These are phyloP conservation scores for Dactylellina sp. DNA, from an alignment of 2,329 filamentous ascomycete genomes.

Conservation along the genomic window DNA sequence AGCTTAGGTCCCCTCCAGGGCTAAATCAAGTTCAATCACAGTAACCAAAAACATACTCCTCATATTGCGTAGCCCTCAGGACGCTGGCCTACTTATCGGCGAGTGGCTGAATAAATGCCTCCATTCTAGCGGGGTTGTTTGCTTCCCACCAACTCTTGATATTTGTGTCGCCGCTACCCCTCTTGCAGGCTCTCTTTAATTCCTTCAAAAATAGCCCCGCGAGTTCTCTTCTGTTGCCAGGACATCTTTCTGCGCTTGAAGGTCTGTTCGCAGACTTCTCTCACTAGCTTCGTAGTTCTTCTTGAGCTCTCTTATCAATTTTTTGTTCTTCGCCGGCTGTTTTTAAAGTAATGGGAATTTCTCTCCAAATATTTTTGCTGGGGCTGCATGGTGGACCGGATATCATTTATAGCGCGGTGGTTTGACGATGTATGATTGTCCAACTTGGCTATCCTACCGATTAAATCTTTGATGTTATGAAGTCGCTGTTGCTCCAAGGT, in stretches of 20 bases:
- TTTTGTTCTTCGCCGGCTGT: constrained; percentile 28
- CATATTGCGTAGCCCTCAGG: too few species aligned
- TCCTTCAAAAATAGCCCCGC: constrained; percentile 38
- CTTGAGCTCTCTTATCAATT: constrained; percentile 27
- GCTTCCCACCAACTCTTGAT: constrained; percentile 37
- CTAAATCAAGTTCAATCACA: too few species aligned
- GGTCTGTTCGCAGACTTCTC: constrained; percentile 37
- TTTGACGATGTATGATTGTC: constrained; percentile 41
- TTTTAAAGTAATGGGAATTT: constrained; percentile 14
- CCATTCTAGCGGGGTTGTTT: background rate
- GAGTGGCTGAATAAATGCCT: too few species aligned
- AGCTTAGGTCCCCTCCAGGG: background rate
- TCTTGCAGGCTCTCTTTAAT: constrained; percentile 27
- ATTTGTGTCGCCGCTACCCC: background rate
- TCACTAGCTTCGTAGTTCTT: constrained; percentile 37
- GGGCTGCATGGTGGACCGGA: constrained; percentile 27
- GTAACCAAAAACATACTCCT: too few species aligned
- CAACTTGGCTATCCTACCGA: constrained; percentile 37
- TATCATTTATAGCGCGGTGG: constrained; percentile 34
- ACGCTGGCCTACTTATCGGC: too few species aligned
- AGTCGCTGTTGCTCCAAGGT: constrained; percentile 2
- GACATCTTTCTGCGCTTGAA: constrained; percentile 44
- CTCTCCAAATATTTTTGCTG: constrained; percentile 26
- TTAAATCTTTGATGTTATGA: constrained; percentile 27
- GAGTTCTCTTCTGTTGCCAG: constrained; percentile 44